Base-by-base conservation (phyloP, 2,329 filamentous ascomycete species). In the Tetracladium maxilliforme region DNA sequence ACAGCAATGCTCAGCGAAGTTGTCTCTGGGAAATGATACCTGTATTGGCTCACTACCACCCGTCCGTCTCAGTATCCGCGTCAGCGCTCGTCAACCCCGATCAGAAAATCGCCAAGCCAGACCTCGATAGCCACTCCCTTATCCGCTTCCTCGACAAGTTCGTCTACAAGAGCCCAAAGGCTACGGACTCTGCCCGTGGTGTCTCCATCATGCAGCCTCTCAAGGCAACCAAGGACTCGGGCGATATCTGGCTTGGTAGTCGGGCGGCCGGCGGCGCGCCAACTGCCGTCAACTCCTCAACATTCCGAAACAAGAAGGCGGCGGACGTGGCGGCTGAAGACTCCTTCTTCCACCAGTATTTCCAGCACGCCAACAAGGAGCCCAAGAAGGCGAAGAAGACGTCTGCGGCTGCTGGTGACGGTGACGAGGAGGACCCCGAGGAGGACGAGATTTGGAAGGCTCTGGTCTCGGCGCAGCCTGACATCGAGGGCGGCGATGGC, bases 271-370 rank as follows among this genome's bases (percentile, higher is more conserved):
- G 47, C 29, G 38, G 47, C 26, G 38, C n/a, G n/a, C n/a, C n/a
- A n/a, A n/a, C 47, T n/a, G 64, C 73, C 3, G 64, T 98, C 49
- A 98, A 98, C 52, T 77, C 77, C 2, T 79, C 92, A 33, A 61
- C 70, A 4, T 98, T 98, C 61, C 93, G 84, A 82, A 76, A 75
- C 42, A 83, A 82, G 67, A 86, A 83, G 55, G 63, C 68, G n/a
- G 75, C 83, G 34, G 75, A 95, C 27, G 77, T 98, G 22, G 74
- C 79, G 4, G 82, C 74, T 1, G 86, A 98, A 36, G 90, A 98
- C 45, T 80, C 84, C 19, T 98, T 98, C 69, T 98, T 98, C 69
- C 90, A 98, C 51, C 75, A 83, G 37, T 98, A 98, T 67, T 98
- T 98, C 54, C 75, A 70, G 31, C 69, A 75, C 33, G 54, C 80